These are phyloP conservation scores for Leccinum incarnatum DNA, from an alignment of 768 basidiomycete genomes.

Conservation along the genomic window DNA sequence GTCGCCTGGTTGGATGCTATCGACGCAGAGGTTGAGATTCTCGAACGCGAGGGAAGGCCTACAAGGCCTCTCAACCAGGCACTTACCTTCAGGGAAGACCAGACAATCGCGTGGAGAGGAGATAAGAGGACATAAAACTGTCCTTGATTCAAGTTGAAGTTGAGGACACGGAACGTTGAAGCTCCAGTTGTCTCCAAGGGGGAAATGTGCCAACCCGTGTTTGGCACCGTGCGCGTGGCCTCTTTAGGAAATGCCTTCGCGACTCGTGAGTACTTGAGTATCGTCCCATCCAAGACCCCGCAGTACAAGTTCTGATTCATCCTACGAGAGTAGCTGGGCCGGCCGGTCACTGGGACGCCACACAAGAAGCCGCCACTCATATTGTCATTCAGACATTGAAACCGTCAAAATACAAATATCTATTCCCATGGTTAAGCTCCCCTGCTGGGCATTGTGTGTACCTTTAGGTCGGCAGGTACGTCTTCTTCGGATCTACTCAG, in stretches of 20 bases:
- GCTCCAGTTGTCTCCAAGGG: too few species aligned
- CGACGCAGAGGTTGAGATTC: constrained; percentile 39
- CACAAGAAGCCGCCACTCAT: background rate
- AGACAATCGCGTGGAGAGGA: constrained; percentile 49
- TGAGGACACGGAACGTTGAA: constrained; percentile 22
- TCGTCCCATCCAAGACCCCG: too few species aligned
- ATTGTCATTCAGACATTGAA: background rate
- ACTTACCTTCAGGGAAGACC: constrained; percentile 51
- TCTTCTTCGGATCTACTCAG: too few species aligned
- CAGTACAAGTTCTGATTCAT: too few species aligned
- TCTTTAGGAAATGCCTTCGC: background rate
- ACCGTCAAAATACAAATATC: background rate
- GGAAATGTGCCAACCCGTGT: too few species aligned
- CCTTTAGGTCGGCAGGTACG: too few species aligned
- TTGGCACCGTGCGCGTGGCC: too few species aligned
- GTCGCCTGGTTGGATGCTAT: constrained; percentile 55
- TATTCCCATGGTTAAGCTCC: too few species aligned
- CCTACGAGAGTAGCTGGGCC: too few species aligned
- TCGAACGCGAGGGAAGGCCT: constrained; percentile 28
- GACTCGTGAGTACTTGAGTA: too few species aligned
- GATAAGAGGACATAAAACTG: constrained; percentile 35
- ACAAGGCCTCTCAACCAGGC: constrained; percentile 36
- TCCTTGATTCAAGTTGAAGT: too few species aligned
- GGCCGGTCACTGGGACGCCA: too few species aligned
- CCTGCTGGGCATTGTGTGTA: background rate